Evolutionary conservation across 2,329 filamentous ascomycete genomes (phyloP), one percentile per base, ranked within the genome.

Genomic region (Trichoderma citrinoviride): DNA sequence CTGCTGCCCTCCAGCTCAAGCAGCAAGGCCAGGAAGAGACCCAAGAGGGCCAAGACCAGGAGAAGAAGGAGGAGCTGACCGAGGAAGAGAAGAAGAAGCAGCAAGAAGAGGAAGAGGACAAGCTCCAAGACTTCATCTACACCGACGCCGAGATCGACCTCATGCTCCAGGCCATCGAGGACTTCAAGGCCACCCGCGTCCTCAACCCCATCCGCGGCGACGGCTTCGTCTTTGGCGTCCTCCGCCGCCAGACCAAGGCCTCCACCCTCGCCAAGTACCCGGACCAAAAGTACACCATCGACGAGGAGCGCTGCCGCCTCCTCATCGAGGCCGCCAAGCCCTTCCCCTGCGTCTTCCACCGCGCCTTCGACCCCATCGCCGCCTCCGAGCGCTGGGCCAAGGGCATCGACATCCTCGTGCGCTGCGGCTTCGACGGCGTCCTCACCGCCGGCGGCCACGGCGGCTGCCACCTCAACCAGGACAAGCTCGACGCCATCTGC

Each of bases 151-250:
- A 87, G 70, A 69, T 83, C 5, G 68, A 70, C 10, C 33, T 65
- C 5, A 87, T 87, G 84, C 68, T 69, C 46, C 61, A 67, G 2
- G 69, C 74, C 7, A 79, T 86, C 10, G 53, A 17, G 0, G 66
- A 52, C 0, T 79, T 85, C 70, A 77, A 75, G 54, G 68, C 69
- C 0, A 70, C 76, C 0, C 76, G 77, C 0, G 65, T 78, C 3
- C 70, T 86, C 60, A 69, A 76, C 27, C 67, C 73, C 0, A 67
- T 69, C 1, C 75, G 76, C 15, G 83, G 82, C 4, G 85, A 87
- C 67, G 83, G 83, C 1, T 87, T 87, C 68, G 84, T 87, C 7
- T 85, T 87, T 68, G 84, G 84, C 5, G 73, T 83, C 2, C 67
- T 86, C 17, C 65, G 40, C 15, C 56, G 56, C 19, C 61, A 64